Conservation (phyloP, 2,329 filamentous ascomycete genomes). For the Phyllachora maydis region DNA sequence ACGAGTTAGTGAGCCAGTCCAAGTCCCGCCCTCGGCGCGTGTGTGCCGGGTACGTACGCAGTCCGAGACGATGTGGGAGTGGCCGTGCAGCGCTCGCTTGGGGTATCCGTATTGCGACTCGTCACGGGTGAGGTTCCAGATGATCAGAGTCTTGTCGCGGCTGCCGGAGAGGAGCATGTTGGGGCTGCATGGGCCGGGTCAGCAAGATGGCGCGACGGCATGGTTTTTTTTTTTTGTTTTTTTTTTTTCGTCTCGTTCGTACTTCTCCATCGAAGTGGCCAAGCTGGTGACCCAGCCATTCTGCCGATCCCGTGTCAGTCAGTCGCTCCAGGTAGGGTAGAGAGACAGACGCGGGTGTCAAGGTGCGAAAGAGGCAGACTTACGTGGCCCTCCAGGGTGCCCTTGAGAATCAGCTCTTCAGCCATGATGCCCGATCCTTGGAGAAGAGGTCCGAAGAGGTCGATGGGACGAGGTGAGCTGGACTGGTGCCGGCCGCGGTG, state of each 20-base stretch:
- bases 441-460: conserved; percentile 19
- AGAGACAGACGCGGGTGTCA: too few relatives aligned
- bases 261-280: conserved; percentile 98
- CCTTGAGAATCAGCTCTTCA: conserved; percentile 90
- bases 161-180: conserved; percentile 98
- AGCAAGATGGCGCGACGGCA: conserved; percentile 1
- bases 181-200: conserved; percentile 34
- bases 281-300: conserved; percentile 98
- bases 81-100: conserved; percentile 95
- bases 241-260: too few relatives aligned
- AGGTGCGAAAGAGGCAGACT: too few relatives aligned
- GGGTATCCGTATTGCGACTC: conserved; percentile 97
- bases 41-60: conserved; percentile 52
- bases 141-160: conserved; percentile 98
- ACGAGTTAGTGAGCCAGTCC: too few relatives aligned
- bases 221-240: too few relatives aligned
- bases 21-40: too few relatives aligned
- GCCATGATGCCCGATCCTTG: conserved; percentile 39
- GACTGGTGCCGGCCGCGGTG: too few relatives aligned
- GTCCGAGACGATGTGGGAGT: conserved; percentile 99
- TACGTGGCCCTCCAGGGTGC: conserved; percentile 93
- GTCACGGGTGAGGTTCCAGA: conserved; percentile 99
- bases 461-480: conserved; percentile 14
- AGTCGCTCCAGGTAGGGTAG: too few relatives aligned
- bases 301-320: too few relatives aligned